Conservation (phyloP, 345 rosid genomes). For the Erysimum cheiranthoides region DNA sequence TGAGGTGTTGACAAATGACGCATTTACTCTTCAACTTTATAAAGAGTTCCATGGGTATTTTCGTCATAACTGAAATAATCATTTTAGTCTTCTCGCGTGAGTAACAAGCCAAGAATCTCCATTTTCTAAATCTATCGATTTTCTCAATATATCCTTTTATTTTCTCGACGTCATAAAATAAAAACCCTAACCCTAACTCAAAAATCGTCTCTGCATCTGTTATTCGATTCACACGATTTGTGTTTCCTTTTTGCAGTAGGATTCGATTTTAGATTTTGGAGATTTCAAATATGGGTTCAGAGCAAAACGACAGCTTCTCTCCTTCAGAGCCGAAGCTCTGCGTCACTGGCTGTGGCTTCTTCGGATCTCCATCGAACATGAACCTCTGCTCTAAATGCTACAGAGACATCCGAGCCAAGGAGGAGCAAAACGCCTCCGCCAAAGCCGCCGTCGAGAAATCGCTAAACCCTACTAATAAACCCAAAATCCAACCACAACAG, state of each 20-base stretch:
- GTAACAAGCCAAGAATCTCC: conserved; percentile 40
- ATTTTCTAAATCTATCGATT: conserved; percentile 2
- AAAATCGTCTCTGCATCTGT: not conserved
- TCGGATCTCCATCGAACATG: conserved; percentile 77
- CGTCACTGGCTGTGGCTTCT: conserved; percentile 80
- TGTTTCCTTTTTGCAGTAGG: not conserved
- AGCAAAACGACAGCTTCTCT: conserved; percentile 73
- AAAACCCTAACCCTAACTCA: conserved; percentile 17
- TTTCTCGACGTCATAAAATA: conserved; percentile 8
- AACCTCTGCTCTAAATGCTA: conserved; percentile 89
- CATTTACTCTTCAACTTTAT: conserved; percentile 19
- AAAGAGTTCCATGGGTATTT: not conserved
- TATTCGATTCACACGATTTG: conserved; percentile 14
- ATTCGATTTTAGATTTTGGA: not conserved
- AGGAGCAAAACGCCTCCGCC: conserved; percentile 65
- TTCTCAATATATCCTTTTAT: not conserved
- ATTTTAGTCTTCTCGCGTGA: conserved; percentile 35
- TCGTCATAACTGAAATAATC: not conserved
- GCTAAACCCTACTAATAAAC: conserved; percentile 41
- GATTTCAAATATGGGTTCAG: conserved; percentile 65
- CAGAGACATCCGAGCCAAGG: conserved; percentile 55
- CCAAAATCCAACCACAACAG: conserved; percentile 26
- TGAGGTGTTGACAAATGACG: conserved; percentile 20
- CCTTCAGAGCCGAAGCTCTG: conserved; percentile 75
- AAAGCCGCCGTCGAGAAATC: conserved; percentile 74